Evolutionary conservation across 441 rosid genomes (phyloP).

Genomic region (Eugenia klotzschiana): DNA sequence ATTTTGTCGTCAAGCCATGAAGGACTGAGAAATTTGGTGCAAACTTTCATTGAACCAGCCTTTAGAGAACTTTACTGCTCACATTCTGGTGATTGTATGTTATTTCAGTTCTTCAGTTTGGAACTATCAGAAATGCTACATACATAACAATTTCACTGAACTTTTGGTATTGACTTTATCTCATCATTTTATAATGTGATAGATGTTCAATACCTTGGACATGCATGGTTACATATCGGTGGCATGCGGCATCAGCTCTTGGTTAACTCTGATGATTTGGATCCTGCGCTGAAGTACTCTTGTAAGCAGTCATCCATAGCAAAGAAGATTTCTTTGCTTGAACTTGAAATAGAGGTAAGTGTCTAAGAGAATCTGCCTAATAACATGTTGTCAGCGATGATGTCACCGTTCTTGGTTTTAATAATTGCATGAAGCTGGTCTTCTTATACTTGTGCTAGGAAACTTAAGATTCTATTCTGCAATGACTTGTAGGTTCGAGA

Average conservation of each 20-base stretch:
- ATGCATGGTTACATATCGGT: slow-evolving; percentile 69
- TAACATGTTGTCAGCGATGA: neutral
- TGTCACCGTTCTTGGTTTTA: neutral
- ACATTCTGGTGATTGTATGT: slow-evolving; percentile 27
- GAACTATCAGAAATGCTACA: neutral
- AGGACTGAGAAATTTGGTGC: slow-evolving; percentile 36
- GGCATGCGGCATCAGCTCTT: slow-evolving; percentile 63
- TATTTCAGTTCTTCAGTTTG: neutral
- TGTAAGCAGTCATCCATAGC: slow-evolving; percentile 44
- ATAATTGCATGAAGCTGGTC: neutral
- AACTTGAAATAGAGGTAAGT: slow-evolving; percentile 67
- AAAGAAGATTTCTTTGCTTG: slow-evolving; percentile 44
- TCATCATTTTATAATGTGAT: neutral
- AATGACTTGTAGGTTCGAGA: slow-evolving; percentile 44
- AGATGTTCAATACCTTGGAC: slow-evolving; percentile 48
- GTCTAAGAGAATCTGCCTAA: neutral
- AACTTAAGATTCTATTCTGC: neutral
- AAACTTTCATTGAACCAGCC: slow-evolving; percentile 39
- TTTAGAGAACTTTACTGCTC: slow-evolving; percentile 42
- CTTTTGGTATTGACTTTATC: neutral
- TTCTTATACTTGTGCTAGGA: neutral
- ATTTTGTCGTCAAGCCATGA: slow-evolving; percentile 54
- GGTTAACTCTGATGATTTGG: slow-evolving; percentile 50
- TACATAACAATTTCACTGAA: neutral
- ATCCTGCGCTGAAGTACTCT: slow-evolving; percentile 69